Conservation (phyloP, 1,284 basidiomycete genomes). For the Moesziomyces globuligerus region DNA sequence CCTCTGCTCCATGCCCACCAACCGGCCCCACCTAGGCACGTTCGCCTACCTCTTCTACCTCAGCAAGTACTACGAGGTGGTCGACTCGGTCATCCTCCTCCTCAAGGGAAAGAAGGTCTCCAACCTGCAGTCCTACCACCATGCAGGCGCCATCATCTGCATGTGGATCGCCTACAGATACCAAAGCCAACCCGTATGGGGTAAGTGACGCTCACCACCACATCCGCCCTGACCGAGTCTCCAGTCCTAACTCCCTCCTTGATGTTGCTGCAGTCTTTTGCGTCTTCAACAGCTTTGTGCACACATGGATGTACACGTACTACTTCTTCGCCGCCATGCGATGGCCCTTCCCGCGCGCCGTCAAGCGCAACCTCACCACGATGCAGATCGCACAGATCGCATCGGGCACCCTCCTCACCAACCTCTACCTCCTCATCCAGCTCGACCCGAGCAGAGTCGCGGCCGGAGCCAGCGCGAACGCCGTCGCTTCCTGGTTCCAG, state of each 20-base stretch:
- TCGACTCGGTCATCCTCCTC: constrained; percentile 66
- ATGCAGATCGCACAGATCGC: constrained; percentile 61
- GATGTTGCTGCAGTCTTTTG: constrained; percentile 46
- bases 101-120: constrained; percentile 66
- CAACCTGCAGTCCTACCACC: constrained; percentile 64
- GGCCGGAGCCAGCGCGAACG: constrained; percentile 18
- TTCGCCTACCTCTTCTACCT: constrained; percentile 67
- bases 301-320: constrained; percentile 61
- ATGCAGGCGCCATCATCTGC: constrained; percentile 65
- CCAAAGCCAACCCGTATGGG: constrained; percentile 57
- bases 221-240: too few species aligned
- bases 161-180: constrained; percentile 67
- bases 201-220: too few species aligned
- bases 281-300: constrained; percentile 62
- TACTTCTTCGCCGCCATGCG: constrained; percentile 58
- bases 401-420: constrained; percentile 56
- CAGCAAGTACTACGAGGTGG: constrained; percentile 59
- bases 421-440: constrained; percentile 51
- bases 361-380: constrained; percentile 62
- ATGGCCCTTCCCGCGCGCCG: constrained; percentile 53
- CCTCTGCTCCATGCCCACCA: constrained; percentile 66
- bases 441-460: constrained; percentile 34
- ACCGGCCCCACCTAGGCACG: constrained; percentile 54
- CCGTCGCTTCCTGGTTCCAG: constrained; percentile 18
- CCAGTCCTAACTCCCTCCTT: neutral